phyloP scores from a whole-genome alignment of 2,329 filamentous ascomycete species.

The Aspergillus novofumigatus region DNA sequence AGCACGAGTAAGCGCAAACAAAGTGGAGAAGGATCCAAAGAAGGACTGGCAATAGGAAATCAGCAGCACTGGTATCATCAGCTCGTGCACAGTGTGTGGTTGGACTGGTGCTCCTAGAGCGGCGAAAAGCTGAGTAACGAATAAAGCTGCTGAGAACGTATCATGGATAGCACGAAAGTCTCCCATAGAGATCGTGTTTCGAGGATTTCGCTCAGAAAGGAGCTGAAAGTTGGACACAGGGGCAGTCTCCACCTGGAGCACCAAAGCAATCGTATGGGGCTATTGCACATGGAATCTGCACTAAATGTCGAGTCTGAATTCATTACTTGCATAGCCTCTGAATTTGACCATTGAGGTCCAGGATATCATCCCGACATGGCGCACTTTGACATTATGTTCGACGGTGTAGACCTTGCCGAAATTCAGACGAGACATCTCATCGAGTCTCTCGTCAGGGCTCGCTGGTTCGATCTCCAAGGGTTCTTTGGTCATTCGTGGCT shows the following conservation, averaged over 20 bases:
- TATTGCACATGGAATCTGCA: background rate
- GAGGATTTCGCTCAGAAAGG: background rate
- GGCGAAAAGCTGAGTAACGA: background rate
- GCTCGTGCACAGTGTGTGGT: background rate
- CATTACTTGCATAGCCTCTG: constrained; percentile 12
- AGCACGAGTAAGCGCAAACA: background rate
- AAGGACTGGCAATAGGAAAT: background rate
- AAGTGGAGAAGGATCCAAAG: no score
- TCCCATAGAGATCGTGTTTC: background rate
- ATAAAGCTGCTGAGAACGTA: background rate
- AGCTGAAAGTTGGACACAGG: background rate
- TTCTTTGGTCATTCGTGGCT: constrained; percentile 32
- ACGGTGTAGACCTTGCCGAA: constrained; percentile 41
- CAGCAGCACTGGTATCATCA: background rate
- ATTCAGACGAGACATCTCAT: constrained; percentile 36
- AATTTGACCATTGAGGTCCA: constrained; percentile 23
- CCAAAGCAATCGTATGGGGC: background rate
- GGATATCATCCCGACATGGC: constrained; percentile 35
- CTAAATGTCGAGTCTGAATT: background rate
- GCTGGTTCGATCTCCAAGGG: constrained; percentile 33
- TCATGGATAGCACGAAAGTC: background rate
- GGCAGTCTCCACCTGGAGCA: background rate
- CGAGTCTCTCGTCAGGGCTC: constrained; percentile 19
- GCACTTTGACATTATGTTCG: constrained; percentile 42
- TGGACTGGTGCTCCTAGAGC: background rate